These are phyloP conservation scores for Exobasidium rhododendri DNA, from an alignment of 1,284 basidiomycete genomes.

Conservation along the genomic window DNA sequence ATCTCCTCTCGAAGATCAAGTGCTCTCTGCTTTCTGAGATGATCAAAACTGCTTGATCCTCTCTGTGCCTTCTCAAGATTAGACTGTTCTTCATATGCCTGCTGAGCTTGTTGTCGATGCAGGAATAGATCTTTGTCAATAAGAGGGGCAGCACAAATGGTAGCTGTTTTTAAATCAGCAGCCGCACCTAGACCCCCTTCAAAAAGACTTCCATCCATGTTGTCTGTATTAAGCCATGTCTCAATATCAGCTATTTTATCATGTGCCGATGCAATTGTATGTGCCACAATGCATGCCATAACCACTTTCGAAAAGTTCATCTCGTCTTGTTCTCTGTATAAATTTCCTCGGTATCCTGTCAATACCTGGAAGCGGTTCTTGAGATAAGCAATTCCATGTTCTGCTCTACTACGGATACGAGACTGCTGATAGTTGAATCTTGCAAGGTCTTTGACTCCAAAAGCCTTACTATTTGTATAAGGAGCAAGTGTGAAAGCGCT, in stretches of 20 bases:
- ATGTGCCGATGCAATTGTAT: not conserved
- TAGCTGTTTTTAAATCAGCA: not conserved
- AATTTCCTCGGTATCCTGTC: not conserved
- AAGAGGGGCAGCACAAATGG: not conserved
- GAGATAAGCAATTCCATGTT: not conserved
- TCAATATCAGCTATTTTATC: not conserved
- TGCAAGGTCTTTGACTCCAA: not conserved
- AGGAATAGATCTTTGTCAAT: not conserved
- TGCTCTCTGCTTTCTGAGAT: not conserved
- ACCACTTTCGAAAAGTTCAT: not conserved
- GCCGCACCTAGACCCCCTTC: not conserved
- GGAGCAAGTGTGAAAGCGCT: not conserved
- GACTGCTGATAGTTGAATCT: not conserved
- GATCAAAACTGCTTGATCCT: not conserved
- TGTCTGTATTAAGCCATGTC: not conserved
- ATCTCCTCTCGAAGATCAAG: not conserved
- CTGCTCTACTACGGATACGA: conserved; percentile 1
- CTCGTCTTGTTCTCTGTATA: not conserved
- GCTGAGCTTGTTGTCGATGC: not conserved
- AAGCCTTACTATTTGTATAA: not conserved
- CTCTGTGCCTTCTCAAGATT: not conserved
- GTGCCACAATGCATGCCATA: not conserved
- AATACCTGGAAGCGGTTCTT: not conserved
- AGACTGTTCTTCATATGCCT: not conserved
- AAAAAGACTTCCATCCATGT: not conserved